Conservation (phyloP, 768 basidiomycete genomes). For the Coprinopsis strossmayeri region DNA sequence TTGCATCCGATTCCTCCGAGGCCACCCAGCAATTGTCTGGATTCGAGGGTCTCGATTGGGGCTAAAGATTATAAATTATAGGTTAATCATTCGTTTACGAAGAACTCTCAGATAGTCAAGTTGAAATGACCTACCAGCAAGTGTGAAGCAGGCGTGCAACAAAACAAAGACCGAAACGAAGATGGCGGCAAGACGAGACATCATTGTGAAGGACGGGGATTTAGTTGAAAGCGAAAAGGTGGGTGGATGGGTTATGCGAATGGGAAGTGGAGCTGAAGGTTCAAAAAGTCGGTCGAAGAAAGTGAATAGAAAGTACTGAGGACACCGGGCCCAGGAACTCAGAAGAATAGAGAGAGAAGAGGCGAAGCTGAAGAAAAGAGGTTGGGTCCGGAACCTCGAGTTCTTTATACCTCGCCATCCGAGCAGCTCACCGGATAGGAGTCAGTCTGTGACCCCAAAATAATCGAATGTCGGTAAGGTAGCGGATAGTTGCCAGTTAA, state of each 20-base stretch:
- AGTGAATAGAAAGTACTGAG: neutral
- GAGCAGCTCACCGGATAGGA: too few relatives aligned
- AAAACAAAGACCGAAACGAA: conserved; percentile 1
- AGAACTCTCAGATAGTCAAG: neutral
- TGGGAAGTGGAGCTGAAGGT: neutral
- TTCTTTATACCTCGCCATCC: neutral
- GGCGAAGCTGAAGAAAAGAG: neutral
- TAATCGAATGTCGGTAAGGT: neutral
- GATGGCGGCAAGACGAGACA: conserved; percentile 16
- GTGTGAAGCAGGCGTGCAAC: neutral
- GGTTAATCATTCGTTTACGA: neutral
- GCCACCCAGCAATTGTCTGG: conserved; percentile 7
- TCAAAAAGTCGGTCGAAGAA: neutral
- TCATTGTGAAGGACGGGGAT: neutral
- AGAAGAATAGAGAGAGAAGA: neutral
- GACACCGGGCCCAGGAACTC: conserved; percentile 1
- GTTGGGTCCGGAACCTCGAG: neutral
- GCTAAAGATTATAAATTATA: neutral
- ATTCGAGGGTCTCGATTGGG: conserved; percentile 9
- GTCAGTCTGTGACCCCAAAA: neutral
- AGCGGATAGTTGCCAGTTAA: neutral
- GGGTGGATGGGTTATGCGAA: neutral
- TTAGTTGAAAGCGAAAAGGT: neutral
- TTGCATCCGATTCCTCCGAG: conserved; percentile 16
- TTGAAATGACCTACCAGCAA: neutral